Evolutionary conservation across 257 asterid species (phyloP).

Genomic region (Rubia yunnanensis): DNA sequence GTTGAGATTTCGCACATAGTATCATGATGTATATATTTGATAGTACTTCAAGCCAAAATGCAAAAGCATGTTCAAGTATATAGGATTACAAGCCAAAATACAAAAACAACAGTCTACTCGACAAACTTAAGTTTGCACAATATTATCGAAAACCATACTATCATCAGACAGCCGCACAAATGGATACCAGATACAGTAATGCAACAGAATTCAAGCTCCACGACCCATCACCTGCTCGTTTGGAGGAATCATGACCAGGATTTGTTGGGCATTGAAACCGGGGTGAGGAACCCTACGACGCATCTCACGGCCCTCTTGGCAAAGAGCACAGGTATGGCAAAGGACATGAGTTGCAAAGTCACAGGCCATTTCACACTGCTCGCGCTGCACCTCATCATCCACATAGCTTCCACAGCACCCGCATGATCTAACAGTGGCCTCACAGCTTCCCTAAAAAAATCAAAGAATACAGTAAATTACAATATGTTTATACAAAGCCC

Average conservation of each 20-base stretch:
- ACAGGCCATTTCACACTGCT: slow-evolving; percentile 72
- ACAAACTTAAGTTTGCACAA: neutral
- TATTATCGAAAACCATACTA: neutral
- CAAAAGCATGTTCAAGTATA: neutral
- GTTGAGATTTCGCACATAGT: neutral
- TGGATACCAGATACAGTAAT: no score
- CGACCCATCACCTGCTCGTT: slow-evolving; percentile 78
- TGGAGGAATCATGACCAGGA: slow-evolving; percentile 71
- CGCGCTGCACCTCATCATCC: slow-evolving; percentile 68
- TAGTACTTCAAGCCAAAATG: neutral
- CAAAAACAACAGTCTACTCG: no score
- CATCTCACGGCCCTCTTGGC: slow-evolving; percentile 95
- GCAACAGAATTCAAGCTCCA: slow-evolving; percentile 12
- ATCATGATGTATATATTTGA: neutral
- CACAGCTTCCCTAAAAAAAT: slow-evolving; percentile 71
- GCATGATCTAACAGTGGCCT: slow-evolving; percentile 53
- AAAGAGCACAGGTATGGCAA: slow-evolving; percentile 87
- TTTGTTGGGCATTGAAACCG: slow-evolving; percentile 51
- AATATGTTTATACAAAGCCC: neutral
- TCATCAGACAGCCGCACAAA: no score
- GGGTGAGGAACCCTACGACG: slow-evolving; percentile 97
- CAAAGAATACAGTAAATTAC: neutral
- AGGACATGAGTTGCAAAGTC: slow-evolving; percentile 76
- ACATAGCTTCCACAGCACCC: slow-evolving; percentile 55
- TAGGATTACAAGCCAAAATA: neutral